Base-by-base conservation (phyloP, 2,329 filamentous ascomycete genomes). In the Cladobotryum mycophilum region DNA sequence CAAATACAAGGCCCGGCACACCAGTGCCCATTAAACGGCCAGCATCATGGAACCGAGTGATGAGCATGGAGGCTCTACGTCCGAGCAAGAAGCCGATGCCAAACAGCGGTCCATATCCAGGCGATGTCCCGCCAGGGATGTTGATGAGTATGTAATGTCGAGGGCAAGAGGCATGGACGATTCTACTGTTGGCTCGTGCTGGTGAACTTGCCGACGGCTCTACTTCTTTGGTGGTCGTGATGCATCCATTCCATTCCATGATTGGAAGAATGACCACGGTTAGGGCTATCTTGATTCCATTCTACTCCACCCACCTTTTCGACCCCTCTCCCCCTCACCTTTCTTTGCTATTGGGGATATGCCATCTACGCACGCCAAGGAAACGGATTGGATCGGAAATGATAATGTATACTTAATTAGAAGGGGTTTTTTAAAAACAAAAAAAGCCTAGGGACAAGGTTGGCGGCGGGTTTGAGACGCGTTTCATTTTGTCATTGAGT, bases 11-110 rank as follows among this genome's bases (percentile, higher is more conserved):
- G 5, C 68, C 68, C 5, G 68, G 65, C 5, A 70, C 68, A 17
- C 68, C 68, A 6, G 64, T 67, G 13, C 68, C 68, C 2, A 61
- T 67, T 49, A 70, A 70, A 53, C 62, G 68, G 49, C 68, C 68
- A 18, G 67, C 64, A 22, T 70, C 68, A 4, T 71, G 68, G 68
- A 64, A 65, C 13, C 66, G 68, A 45, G 58, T 67, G 30, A 59
- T 67, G 18, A 68, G 64, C 56, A 66, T 70, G 54, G 68, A 70
- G 53, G 67, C 62, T 51, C 53, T 70, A 20, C 65, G 67, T 7
- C 67, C 68, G 4, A 61, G 61, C 55, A 70, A 69, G 61, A 67
- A 67, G 56, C 55, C 60, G 12, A 61, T 57, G 17, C 59, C 64
- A n/a, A 64, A 65, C 38, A 62, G 59, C 25, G 64, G 61, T 52